Evolutionary conservation across 2,329 filamentous ascomycete genomes (phyloP).

Genomic region (Exophiala dermatitidis): DNA sequence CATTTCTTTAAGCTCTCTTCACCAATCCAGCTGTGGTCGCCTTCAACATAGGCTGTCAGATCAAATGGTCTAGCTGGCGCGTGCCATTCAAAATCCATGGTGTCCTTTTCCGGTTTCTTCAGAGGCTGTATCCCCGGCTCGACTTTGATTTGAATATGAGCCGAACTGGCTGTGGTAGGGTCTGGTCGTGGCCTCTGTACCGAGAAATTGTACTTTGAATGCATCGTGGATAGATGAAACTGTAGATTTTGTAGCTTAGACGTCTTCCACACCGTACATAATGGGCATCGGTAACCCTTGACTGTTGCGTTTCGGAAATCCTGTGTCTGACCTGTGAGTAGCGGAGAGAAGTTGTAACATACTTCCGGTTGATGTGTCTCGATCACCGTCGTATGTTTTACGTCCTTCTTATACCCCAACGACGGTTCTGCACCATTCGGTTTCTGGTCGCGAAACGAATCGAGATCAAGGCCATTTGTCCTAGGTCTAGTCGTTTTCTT

Average conservation of each 20-base stretch:
- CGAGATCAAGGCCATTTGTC: slow-evolving; percentile 11
- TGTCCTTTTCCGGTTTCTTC: slow-evolving; percentile 8
- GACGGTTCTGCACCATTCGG: not conserved
- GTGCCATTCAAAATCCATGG: slow-evolving; percentile 12
- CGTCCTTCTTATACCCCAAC: not conserved
- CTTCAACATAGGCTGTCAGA: slow-evolving; percentile 18
- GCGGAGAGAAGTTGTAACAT: slow-evolving; percentile 11
- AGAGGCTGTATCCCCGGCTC: not conserved
- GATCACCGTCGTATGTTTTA: not conserved
- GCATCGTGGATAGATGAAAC: slow-evolving; percentile 23
- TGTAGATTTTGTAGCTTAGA: slow-evolving; percentile 17
- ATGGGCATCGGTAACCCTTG: slow-evolving; percentile 22
- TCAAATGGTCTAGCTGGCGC: slow-evolving; percentile 23
- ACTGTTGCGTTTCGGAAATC: slow-evolving; percentile 10
- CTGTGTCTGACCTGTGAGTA: not conserved
- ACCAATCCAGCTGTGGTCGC: slow-evolving; percentile 19
- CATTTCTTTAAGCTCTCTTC: not conserved
- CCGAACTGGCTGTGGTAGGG: slow-evolving; percentile 1
- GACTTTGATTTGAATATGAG: slow-evolving; percentile 18
- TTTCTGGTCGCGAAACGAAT: slow-evolving; percentile 6
- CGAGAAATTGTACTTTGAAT: slow-evolving; percentile 22
- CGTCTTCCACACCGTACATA: slow-evolving; percentile 14
- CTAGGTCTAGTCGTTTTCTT: not conserved
- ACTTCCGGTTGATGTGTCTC: slow-evolving; percentile 7
- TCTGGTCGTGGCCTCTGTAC: slow-evolving; percentile 12